Evolutionary conservation across 768 basidiomycete genomes (phyloP).

Genomic region (Pluteus cervinus): DNA sequence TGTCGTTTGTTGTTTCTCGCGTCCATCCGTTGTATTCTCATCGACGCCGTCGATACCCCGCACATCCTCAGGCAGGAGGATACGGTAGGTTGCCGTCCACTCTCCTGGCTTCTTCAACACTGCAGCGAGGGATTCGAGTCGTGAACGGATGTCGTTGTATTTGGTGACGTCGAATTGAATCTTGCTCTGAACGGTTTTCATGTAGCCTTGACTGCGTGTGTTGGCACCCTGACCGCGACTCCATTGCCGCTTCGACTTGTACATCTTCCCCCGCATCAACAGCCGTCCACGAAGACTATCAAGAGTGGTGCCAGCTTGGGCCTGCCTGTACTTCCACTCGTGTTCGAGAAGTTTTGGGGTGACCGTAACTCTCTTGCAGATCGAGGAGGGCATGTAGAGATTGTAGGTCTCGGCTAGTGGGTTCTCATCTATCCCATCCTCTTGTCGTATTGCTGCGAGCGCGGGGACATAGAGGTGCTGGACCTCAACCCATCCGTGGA

Average conservation of each 20-base stretch:
- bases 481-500: constrained; percentile 22
- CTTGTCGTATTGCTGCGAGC: constrained; percentile 2
- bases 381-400: constrained; percentile 14
- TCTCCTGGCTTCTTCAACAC: neutral
- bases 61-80: neutral
- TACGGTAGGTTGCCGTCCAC: neutral
- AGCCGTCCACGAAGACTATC: constrained; percentile 22
- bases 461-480: constrained; percentile 24
- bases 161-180: constrained; percentile 9
- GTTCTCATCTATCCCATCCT: neutral
- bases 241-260: constrained; percentile 20
- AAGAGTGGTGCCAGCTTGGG: constrained; percentile 21
- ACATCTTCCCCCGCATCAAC: constrained; percentile 20
- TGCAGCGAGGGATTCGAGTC: constrained; percentile 4
- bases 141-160: constrained; percentile 10
- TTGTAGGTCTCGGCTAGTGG: too few species aligned
- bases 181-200: constrained; percentile 10
- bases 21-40: too few species aligned
- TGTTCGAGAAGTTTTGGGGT: constrained; percentile 10
- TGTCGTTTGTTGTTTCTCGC: too few species aligned
- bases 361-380: neutral
- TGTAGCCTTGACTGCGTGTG: constrained; percentile 14
- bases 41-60: neutral
- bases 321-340: constrained; percentile 22
- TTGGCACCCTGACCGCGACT: constrained; percentile 19